phyloP scores from a whole-genome alignment of 2,329 filamentous ascomycete species.

The Pleomassaria siparia region DNA sequence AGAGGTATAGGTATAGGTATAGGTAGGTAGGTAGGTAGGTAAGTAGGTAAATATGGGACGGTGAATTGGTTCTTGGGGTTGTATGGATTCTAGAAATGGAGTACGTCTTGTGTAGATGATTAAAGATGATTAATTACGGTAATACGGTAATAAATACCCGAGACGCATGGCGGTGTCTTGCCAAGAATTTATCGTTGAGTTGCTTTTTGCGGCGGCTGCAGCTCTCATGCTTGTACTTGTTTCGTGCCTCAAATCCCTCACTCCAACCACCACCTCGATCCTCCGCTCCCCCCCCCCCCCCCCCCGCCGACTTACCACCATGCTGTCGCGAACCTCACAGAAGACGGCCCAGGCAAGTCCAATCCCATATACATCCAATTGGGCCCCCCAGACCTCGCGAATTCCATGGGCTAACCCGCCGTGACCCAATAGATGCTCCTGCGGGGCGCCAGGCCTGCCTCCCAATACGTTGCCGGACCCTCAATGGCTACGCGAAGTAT shows the following conservation, averaged over 20 bases:
- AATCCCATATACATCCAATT: conserved; percentile 24
- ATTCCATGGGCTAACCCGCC: conserved; percentile 25
- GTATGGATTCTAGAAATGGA: background rate
- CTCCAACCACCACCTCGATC: conserved; percentile 24
- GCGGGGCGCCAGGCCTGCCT: conserved; percentile 54
- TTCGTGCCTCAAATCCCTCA: conserved; percentile 40
- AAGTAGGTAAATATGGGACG: no score
- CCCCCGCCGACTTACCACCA: no score
- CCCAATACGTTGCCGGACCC: conserved; percentile 51
- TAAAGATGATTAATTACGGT: conserved; percentile 6
- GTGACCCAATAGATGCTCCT: conserved; percentile 53
- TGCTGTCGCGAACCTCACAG: conserved; percentile 49
- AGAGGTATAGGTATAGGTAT: no score
- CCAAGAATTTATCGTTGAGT: conserved; percentile 32
- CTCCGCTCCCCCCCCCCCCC: conserved; percentile 24
- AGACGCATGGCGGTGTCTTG: conserved; percentile 21
- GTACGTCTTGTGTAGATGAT: conserved; percentile 2
- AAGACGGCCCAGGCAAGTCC: conserved; percentile 52
- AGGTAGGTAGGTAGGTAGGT: no score
- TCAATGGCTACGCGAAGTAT: conserved; percentile 58
- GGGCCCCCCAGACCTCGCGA: conserved; percentile 9
- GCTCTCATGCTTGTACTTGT: conserved; percentile 39
- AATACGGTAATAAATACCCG: no score
- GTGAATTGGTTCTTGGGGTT: no score
- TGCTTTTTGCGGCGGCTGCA: conserved; percentile 37